Evolutionary conservation across 768 basidiomycete species (phyloP), one percentile per base, ranked within the genome.

Genomic region (Lactarius hengduanensis): DNA sequence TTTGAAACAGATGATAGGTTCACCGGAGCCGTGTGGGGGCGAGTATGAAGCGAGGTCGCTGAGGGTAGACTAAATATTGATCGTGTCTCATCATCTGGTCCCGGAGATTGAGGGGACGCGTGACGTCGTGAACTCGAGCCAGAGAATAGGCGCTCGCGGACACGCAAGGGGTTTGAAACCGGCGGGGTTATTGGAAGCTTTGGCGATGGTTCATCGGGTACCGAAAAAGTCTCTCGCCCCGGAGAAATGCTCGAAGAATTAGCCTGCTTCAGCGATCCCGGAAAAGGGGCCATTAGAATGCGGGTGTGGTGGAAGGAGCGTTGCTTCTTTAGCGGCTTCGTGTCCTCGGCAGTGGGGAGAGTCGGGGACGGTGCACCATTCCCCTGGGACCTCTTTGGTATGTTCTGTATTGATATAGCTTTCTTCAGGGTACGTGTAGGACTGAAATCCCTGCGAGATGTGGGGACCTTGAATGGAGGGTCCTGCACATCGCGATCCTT

Each of bases 101-200:
- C 74, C 28, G 72, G 65, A 0, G 69, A 69, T 53, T 84, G 81
- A 18, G 82, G 83, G 4, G 86, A 85, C 22, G 84, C 71, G 41
- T 72, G 83, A 65, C 84, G 78, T 64, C 82, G 78, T 54, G 76
- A 68, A 70, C 81, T 84, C 8, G 85, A 82, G 43, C 81, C 80
- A 20, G 89, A 89, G 71, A 89, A 89, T 15, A 90, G 74, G n/a
- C 89, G 83, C 71, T 82, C 86, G 61, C 86, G 75, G 22, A 76
- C 74, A 18, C 76, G 73, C 22, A 67, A 69, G 41, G 71, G 66
- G 32, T 60, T 63, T 59, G 62, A 56, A 18, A 69, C 69, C 18
- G 66, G 66, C 8, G 66, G 61, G 40, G 57, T 59, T 28, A 54
- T 47, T 2, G 66, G 66, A n/a, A 62, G 43, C n/a, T 67, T 67